Percentiles rank a stretch among this genome's conserved stretches.
Evolutionary conservation across 495 filamentous ascomycete genomes (phyloP).

Genomic region (Tetracladium marchalianum): DNA sequence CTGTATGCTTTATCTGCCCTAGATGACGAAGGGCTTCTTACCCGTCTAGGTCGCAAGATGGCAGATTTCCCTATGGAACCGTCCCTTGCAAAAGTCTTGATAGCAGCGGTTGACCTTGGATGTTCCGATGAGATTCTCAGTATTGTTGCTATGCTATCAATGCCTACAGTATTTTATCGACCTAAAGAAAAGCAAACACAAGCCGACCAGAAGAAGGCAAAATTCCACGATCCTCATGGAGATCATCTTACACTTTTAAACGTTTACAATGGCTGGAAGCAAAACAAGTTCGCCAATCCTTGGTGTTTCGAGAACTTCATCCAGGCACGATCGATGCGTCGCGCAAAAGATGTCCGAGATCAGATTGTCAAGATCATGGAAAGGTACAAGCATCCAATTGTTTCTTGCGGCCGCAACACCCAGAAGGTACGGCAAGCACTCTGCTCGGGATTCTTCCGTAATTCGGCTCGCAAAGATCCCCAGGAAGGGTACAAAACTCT

Average conservation of each 20-base stretch:
- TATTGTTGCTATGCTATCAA: conserved; percentile 90
- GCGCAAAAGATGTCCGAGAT: conserved; percentile 83
- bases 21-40: conserved; percentile 93
- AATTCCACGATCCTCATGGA: conserved; percentile 91
- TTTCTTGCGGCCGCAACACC: conserved; percentile 79
- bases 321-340: conserved; percentile 75
- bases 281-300: conserved; percentile 64
- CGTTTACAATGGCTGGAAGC: conserved; percentile 93
- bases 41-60: conserved; percentile 90
- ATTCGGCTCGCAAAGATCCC: conserved; percentile 89
- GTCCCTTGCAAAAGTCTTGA: conserved; percentile 78
- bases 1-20: conserved; percentile 85
- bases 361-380: conserved; percentile 92
- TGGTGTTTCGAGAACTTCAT: conserved; percentile 99
- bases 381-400: conserved; percentile 68
- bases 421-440: conserved; percentile 83
- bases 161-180: conserved; percentile 80
- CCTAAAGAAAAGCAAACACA: conserved; percentile 95
- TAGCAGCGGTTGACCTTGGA: conserved; percentile 73
- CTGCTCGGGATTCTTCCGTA: conserved; percentile 91
- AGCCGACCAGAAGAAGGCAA: conserved; percentile 94
- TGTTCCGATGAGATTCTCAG: conserved; percentile 91
- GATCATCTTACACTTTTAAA: conserved; percentile 93
- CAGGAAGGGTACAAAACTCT: conserved; percentile 95
- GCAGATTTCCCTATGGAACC: conserved; percentile 94